phyloP scores from a whole-genome alignment of 176 grass and related monocot species.

The Bolboschoenus planiculmis region DNA sequence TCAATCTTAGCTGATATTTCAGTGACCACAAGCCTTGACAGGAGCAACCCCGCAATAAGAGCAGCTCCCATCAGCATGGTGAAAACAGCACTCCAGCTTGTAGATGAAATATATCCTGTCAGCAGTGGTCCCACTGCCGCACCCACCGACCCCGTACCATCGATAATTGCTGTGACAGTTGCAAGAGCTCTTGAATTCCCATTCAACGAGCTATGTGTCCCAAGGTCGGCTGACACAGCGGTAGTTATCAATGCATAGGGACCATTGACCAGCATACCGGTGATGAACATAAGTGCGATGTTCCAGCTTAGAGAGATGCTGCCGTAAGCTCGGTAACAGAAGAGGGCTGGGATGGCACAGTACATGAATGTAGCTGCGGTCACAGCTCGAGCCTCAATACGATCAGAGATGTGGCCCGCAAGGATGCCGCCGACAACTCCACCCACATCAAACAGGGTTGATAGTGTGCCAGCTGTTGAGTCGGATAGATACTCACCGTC shows the following conservation, averaged over 20 bases:
- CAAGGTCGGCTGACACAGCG: conserved; percentile 69
- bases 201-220: conserved; percentile 71
- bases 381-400: conserved; percentile 49
- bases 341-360: conserved; percentile 65
- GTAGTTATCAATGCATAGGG: conserved; percentile 80
- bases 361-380: conserved; percentile 76
- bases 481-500: conserved; percentile 56
- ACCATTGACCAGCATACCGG: conserved; percentile 67
- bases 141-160: conserved; percentile 72
- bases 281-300: conserved; percentile 48
- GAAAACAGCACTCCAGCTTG: conserved; percentile 77
- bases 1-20: conserved; percentile 55
- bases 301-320: conserved; percentile 55
- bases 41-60: conserved; percentile 51
- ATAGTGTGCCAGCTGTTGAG: conserved; percentile 38
- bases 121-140: conserved; percentile 67
- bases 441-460: conserved; percentile 74
- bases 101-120: conserved; percentile 72
- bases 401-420: conserved; percentile 81
- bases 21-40: conserved; percentile 51
- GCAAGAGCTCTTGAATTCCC: conserved; percentile 72
- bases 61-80: conserved; percentile 72
- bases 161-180: conserved; percentile 84
- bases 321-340: conserved; percentile 65
- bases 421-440: conserved; percentile 69